Base-by-base conservation (phyloP, 164 flowering plant genomes). In the Kingdonia uniflora region DNA sequence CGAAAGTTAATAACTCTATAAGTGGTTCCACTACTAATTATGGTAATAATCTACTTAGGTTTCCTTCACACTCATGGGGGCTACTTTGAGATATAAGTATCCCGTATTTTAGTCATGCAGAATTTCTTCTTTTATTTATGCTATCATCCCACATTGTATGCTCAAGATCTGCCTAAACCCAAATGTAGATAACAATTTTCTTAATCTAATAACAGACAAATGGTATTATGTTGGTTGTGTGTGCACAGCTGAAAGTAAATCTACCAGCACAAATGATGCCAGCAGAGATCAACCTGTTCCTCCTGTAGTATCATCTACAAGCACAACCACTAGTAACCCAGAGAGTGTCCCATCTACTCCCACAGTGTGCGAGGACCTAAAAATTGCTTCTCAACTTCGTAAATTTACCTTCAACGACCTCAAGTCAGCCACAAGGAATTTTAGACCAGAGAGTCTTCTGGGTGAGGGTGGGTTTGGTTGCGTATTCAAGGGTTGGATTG, bases 381-480 rank as follows among this genome's bases (percentile, higher is more conserved):
- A 78, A 80, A 65, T 88, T 56, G 73, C 96, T 51, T 83, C 95
- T 14, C 76, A 84, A 41, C 79, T 88, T 41, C 71, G 86, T 44
- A 88, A 80, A 57, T 88, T 88, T 55, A 38, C 87, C 29, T 85
- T 83, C 61, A 83, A 77, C 65, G 96, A 88, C 51, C 86, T 88
- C 14, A 85, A 85, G 69, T 49, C 74, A 59, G 95, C 96, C 54
- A 85, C 96, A 19, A 76, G 95, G 55, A 88, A 85, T 61, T 88
- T 88, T 51, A 80, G 95, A 61, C 95, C 96, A 6, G 96, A 88
- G 73, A 80, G 87, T 71, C 80, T 88, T 54, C 96, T 88, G 54
- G 96, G 96, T 25, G 89, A 88, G 70, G 96, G 96, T 51, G 95
- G 96, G 16, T 88, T 88, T 69, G 96, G 96, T 52, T 88, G 96